Evolutionary conservation across 1,139 yeast genomes (phyloP).

Genomic region (Pneumocystis jirovecii): DNA sequence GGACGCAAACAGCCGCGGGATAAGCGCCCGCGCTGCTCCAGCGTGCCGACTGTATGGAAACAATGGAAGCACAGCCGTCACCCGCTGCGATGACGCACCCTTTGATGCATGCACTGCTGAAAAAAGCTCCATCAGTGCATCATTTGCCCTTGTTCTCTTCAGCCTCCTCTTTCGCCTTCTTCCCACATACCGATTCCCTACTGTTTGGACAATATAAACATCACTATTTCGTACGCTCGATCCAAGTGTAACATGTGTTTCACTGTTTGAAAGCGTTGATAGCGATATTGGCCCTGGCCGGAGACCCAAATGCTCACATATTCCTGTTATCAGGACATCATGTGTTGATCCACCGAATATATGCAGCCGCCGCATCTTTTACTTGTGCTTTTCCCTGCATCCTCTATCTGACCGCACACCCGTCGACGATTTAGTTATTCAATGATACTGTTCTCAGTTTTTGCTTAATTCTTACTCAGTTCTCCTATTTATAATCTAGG

Average conservation of each 20-base stretch:
- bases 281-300: background rate
- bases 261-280: background rate
- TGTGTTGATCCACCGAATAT: background rate
- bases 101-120: slow-evolving; percentile 92
- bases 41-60: slow-evolving; percentile 89
- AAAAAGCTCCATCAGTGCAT: slow-evolving; percentile 69
- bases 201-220: background rate
- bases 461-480: too few species aligned
- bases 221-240: background rate
- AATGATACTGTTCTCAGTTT: too few species aligned
- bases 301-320: background rate
- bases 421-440: too few species aligned
- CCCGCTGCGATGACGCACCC: slow-evolving; percentile 86
- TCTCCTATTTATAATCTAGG: too few species aligned
- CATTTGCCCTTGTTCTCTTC: slow-evolving; percentile 55
- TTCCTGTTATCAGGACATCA: background rate
- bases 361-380: background rate
- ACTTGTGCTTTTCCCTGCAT: background rate
- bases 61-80: slow-evolving; percentile 88
- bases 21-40: slow-evolving; percentile 26
- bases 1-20: slow-evolving; percentile 79
- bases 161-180: too few species aligned
- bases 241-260: background rate
- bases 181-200: background rate
- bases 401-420: background rate